Percentiles rank a stretch among this genome's conserved stretches.
Evolutionary conservation across 2,329 filamentous ascomycete genomes (phyloP).

Genomic region (Fusarium veterinarium): DNA sequence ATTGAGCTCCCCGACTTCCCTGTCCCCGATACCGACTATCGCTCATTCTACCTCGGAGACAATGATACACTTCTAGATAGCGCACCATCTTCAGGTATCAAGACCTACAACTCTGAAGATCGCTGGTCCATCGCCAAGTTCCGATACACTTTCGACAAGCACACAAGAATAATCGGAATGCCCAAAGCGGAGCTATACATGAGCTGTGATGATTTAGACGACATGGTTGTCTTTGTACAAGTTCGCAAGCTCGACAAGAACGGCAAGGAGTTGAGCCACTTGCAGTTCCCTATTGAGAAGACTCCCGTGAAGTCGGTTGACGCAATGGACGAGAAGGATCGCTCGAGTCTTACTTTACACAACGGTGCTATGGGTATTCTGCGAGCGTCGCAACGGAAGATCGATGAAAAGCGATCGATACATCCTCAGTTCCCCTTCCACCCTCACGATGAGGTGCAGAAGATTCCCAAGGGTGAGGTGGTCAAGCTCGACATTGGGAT

Average conservation of each 20-base stretch:
- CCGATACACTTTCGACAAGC: conserved; percentile 20
- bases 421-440: conserved; percentile 20
- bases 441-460: conserved; percentile 14
- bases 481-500: conserved; percentile 25
- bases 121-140: conserved; percentile 33
- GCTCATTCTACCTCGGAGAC: conserved; percentile 15
- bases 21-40: conserved; percentile 11
- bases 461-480: conserved; percentile 13
- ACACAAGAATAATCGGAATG: conserved; percentile 19
- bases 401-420: not conserved
- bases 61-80: not conserved
- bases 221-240: conserved; percentile 18
- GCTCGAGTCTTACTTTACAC: conserved; percentile 12
- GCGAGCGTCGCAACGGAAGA: conserved; percentile 12
- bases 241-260: conserved; percentile 16
- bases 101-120: conserved; percentile 24
- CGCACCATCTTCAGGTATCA: not conserved
- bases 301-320: conserved; percentile 4
- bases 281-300: conserved; percentile 19
- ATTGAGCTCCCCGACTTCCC: conserved; percentile 31
- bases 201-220: conserved; percentile 28
- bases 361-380: conserved; percentile 20
- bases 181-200: conserved; percentile 32
- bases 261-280: conserved; percentile 15
- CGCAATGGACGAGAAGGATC: conserved; percentile 12